These are phyloP conservation scores for Acidomyces sp. DNA, from an alignment of 495 filamentous ascomycete species.

Conservation along the genomic window DNA sequence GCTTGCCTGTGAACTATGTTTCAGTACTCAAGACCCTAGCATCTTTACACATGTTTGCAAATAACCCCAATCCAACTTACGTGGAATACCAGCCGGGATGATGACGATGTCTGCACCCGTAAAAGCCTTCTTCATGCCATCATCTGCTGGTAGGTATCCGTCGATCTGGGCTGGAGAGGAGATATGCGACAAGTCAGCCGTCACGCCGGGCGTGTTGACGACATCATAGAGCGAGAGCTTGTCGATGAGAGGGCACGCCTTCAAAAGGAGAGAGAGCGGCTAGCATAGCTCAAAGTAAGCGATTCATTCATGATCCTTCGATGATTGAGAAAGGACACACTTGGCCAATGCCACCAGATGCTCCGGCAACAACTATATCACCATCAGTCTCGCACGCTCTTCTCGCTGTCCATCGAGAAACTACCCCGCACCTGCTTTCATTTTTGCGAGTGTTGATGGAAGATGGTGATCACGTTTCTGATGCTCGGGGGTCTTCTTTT, in stretches of 20 bases:
- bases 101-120: conserved; percentile 88
- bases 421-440: background rate
- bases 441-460: too few species aligned
- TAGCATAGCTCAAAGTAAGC: conserved; percentile 27
- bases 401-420: background rate
- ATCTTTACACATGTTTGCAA: background rate
- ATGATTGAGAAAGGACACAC: conserved; percentile 33
- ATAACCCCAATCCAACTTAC: conserved; percentile 38
- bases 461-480: too few species aligned
- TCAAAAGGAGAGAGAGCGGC: conserved; percentile 92
- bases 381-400: too few species aligned
- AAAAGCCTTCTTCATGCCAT: conserved; percentile 76
- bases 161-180: conserved; percentile 85
- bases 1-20: conserved; percentile 56
- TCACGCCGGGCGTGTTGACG: conserved; percentile 92
- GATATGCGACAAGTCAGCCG: conserved; percentile 93
- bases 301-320: background rate
- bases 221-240: conserved; percentile 97
- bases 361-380: conserved; percentile 80
- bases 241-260: conserved; percentile 69
- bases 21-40: background rate
- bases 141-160: conserved; percentile 78
- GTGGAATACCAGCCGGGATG: conserved; percentile 95
- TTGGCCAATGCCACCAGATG: conserved; percentile 97
- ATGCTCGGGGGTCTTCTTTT: too few species aligned